A percentile compares a stretch with the other conserved stretches of the same genome.
Conservation (phyloP, 2,329 filamentous ascomycete species). For the Claviceps lovelessii region DNA sequence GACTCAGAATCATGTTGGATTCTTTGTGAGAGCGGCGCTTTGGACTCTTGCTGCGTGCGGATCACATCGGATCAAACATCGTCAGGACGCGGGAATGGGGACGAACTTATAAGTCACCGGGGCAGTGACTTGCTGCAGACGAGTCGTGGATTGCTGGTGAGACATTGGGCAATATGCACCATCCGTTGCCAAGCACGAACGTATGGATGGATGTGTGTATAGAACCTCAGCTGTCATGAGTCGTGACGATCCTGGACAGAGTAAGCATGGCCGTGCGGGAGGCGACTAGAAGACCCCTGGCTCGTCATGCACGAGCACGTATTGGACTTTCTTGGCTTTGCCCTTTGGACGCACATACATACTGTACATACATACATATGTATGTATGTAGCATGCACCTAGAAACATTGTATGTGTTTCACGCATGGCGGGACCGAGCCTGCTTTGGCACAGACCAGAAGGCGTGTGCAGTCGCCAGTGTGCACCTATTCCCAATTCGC, state of each 20-base stretch:
- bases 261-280: neutral
- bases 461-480: neutral
- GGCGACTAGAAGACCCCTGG: neutral
- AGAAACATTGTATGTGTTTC: neutral
- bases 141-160: neutral
- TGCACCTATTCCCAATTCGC: neutral
- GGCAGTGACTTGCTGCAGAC: too few relatives aligned
- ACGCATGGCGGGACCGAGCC: neutral
- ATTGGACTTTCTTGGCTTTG: neutral
- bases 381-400: neutral
- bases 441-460: neutral
- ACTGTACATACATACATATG: too few relatives aligned
- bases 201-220: too few relatives aligned
- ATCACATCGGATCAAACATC: too few relatives aligned
- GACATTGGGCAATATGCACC: neutral
- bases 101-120: neutral
- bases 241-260: neutral
- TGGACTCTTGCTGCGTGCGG: neutral
- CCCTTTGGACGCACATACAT: too few relatives aligned
- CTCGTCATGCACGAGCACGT: neutral
- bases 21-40: neutral
- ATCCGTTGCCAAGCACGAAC: too few relatives aligned
- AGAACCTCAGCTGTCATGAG: too few relatives aligned
- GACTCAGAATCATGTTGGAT: constrained; percentile 7
- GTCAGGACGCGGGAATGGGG: neutral